Evolutionary conservation across 169 alveolate genomes (phyloP), one percentile per base, ranked within the genome.

Genomic region (Theileria annulata): DNA sequence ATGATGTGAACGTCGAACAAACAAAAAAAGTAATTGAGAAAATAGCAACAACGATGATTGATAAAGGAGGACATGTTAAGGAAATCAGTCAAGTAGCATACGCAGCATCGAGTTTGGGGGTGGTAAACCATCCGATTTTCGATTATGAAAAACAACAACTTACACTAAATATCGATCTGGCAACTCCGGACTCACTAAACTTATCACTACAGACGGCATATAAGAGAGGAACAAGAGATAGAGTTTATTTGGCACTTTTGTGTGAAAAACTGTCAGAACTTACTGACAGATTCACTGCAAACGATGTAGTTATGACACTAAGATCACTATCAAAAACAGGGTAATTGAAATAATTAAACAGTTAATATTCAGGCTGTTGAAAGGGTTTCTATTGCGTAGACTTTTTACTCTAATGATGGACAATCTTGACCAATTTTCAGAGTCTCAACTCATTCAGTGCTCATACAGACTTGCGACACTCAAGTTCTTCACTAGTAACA

Each of bases 331-430:
- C 87, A 5, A 71, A 77, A 27, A 78, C 75, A 10, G 84, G 84
- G 90, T 84, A 75, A 17, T 59, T 25, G n/a, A 12, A 31, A 8
- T 49, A n/a, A 42, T 15, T 28, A 21, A n/a, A 56, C 25, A 42
- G 59, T 28, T 5, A 10, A n/a, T 51, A n/a, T 60, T 28, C 12
- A 82, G 89, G 51, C 60, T 84, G 33, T 25, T 76, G 77, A 84
- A 84, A 74, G 90, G 90, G 56, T 84, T 84, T 56, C 62, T 84
- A 67, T 48, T 84, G 35, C 35, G 90, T 28, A 80, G 90, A n/a
- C 77, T 84, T 37, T 74, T 75, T 31, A 84, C 90, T 5, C 70
- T 84, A 17, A 71, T 84, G 51, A 74, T 73, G 77, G 90, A 84
- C 49, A 84, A 84, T 62, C 75, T 84, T 37, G 90, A 84, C 59